Conservation (phyloP, 2,329 filamentous ascomycete genomes). For the Immersiporthe knoxdaviesiana region DNA sequence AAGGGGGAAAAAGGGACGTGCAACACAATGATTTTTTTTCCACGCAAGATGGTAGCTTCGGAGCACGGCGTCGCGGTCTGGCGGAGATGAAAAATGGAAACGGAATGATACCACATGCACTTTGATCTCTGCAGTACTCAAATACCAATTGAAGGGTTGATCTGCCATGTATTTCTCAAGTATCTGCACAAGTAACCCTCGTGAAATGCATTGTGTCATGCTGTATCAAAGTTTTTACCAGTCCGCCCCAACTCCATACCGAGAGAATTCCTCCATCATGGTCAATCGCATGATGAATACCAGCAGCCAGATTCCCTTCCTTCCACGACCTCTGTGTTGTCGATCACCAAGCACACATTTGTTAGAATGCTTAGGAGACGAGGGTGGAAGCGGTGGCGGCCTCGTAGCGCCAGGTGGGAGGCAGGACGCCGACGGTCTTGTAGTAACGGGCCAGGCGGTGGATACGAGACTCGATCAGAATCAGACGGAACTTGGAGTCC, state of each 20-base stretch:
- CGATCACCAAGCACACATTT: conserved; percentile 9
- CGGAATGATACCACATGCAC: conserved; percentile 8
- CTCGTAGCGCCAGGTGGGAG: conserved; percentile 99
- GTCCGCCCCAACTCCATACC: conserved; percentile 49
- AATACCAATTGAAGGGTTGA: background rate
- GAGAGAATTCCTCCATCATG: conserved; percentile 40
- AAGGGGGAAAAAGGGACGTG: background rate
- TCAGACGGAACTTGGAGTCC: conserved; percentile 99
- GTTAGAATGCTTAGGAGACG: conserved; percentile 70
- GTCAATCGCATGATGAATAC: conserved; percentile 15
- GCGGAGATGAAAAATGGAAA: background rate
- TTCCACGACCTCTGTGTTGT: conserved; percentile 28
- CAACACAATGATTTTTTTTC: too few relatives aligned
- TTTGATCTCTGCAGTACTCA: background rate
- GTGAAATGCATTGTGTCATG: conserved; percentile 18
- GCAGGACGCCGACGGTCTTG: conserved; percentile 86
- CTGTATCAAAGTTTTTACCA: conserved; percentile 8
- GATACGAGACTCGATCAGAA: conserved; percentile 99
- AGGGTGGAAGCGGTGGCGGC: conserved; percentile 92
- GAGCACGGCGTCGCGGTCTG: conserved; percentile 2
- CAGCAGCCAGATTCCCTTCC: conserved; percentile 28
- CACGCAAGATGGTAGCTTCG: background rate
- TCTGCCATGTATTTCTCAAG: conserved; percentile 1
- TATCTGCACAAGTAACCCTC: conserved; percentile 4
- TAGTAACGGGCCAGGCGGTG: conserved; percentile 99